phyloP scores from a whole-genome alignment of 164 flowering plant genomes.

The Vitis amurensis region DNA sequence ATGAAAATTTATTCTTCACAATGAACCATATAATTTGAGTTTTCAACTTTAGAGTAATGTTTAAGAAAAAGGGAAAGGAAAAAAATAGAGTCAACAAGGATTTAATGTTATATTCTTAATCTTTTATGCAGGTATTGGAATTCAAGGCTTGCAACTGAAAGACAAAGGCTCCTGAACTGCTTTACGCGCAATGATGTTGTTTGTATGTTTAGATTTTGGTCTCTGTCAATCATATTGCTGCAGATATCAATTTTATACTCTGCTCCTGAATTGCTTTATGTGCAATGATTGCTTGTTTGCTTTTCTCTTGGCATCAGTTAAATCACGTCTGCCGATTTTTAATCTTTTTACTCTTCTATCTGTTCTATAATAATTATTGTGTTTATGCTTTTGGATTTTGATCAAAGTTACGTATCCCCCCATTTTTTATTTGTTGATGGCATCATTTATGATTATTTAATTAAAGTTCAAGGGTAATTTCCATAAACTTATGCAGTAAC shows the following conservation, averaged over 20 bases:
- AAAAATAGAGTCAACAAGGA: neutral
- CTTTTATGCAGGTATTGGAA: slow-evolving; percentile 81
- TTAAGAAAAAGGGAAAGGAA: neutral
- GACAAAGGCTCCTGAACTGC: slow-evolving; percentile 74
- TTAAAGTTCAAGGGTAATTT: too few relatives aligned
- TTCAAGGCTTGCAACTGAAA: slow-evolving; percentile 89
- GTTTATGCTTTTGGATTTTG: too few relatives aligned
- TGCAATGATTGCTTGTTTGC: too few relatives aligned
- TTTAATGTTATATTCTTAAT: slow-evolving; percentile 2
- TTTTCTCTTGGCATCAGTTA: too few relatives aligned
- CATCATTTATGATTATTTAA: too few relatives aligned
- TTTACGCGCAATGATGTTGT: slow-evolving; percentile 73
- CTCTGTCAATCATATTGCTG: slow-evolving; percentile 2
- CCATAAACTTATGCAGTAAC: too few relatives aligned
- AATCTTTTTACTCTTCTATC: neutral
- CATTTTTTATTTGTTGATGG: too few relatives aligned
- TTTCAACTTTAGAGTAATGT: neutral
- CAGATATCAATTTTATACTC: neutral
- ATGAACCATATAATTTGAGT: neutral
- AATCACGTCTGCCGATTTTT: neutral
- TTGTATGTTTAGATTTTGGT: slow-evolving; percentile 55
- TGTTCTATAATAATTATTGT: neutral
- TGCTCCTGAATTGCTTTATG: too few relatives aligned
- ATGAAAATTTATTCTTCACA: too few relatives aligned
- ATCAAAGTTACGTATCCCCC: too few relatives aligned